phyloP scores from a whole-genome alignment of 2,329 filamentous ascomycete species.

The Neonectria punicea region DNA sequence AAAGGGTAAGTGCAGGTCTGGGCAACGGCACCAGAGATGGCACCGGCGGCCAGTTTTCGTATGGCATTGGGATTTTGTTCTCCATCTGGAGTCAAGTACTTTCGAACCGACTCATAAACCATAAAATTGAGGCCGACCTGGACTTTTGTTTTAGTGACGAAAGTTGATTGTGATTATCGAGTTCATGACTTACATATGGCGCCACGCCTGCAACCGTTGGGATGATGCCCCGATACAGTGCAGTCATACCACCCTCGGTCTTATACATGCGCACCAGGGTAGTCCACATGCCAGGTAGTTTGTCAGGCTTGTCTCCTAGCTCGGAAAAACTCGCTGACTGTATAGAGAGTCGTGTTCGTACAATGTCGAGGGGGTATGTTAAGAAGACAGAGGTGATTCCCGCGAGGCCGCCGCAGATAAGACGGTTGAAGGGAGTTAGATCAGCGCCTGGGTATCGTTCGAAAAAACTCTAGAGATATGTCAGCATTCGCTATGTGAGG shows the following conservation, averaged over 20 bases:
- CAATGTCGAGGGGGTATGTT: constrained; percentile 97
- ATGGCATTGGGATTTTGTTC: constrained; percentile 82
- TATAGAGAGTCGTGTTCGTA: constrained; percentile 94
- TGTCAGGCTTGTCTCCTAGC: constrained; percentile 70
- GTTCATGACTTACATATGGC: constrained; percentile 74
- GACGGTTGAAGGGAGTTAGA: constrained; percentile 76
- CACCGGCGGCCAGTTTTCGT: constrained; percentile 88
- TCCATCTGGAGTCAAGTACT: constrained; percentile 86
- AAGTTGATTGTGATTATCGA: not conserved
- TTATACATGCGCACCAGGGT: constrained; percentile 88
- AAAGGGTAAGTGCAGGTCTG: constrained; percentile 99
- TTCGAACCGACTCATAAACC: constrained; percentile 91
- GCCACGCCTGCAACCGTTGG: constrained; percentile 96
- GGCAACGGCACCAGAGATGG: constrained; percentile 93
- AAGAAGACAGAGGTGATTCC: constrained; percentile 95
- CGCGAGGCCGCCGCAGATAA: constrained; percentile 90
- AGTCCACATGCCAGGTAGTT: constrained; percentile 91
- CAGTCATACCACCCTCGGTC: constrained; percentile 84
- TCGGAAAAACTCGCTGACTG: constrained; percentile 95
- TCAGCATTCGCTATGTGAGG: constrained; percentile 4
- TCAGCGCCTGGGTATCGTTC: constrained; percentile 79
- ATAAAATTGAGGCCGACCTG: constrained; percentile 97
- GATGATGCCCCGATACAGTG: constrained; percentile 93
- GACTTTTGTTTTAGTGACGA: constrained; percentile 14
- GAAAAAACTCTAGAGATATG: constrained; percentile 66